Conservation (phyloP, 805 yeast genomes). For the Candida ascalaphidarum region DNA sequence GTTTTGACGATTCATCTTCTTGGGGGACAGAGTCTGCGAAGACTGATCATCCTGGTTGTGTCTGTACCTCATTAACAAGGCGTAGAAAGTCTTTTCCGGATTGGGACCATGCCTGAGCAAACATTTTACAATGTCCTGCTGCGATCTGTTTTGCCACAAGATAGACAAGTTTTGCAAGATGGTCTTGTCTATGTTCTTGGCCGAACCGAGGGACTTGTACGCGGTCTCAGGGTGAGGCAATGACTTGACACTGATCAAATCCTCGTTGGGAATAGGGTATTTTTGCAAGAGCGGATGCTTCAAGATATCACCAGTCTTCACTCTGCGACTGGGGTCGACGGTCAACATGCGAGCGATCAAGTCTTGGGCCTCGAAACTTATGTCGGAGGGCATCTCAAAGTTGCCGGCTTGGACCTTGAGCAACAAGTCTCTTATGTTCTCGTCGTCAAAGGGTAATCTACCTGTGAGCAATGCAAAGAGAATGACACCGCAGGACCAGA, state of each 20-base stretch:
- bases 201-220: conserved; percentile 39
- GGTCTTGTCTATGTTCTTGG: conserved; percentile 41
- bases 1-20: conserved; percentile 8
- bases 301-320: conserved; percentile 58
- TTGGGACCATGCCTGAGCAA: conserved; percentile 30
- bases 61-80: conserved; percentile 35
- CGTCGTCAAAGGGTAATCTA: conserved; percentile 77
- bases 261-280: conserved; percentile 41
- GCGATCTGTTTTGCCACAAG: conserved; percentile 48
- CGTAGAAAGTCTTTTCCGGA: conserved; percentile 39
- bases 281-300: conserved; percentile 46
- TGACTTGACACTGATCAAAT: conserved; percentile 33
- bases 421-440: conserved; percentile 60
- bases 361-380: conserved; percentile 60
- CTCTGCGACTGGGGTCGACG: conserved; percentile 64
- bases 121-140: conserved; percentile 28
- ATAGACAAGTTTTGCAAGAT: conserved; percentile 48
- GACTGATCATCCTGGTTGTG: conserved; percentile 27
- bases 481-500: conserved; percentile 85
- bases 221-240: conserved; percentile 52
- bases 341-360: conserved; percentile 57
- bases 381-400: conserved; percentile 60
- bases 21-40: conserved; percentile 3
- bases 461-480: conserved; percentile 74
- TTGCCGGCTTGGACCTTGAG: conserved; percentile 71